Base-by-base conservation (phyloP, 306 rosid genomes). In the Hippophae rhamnoides region DNA sequence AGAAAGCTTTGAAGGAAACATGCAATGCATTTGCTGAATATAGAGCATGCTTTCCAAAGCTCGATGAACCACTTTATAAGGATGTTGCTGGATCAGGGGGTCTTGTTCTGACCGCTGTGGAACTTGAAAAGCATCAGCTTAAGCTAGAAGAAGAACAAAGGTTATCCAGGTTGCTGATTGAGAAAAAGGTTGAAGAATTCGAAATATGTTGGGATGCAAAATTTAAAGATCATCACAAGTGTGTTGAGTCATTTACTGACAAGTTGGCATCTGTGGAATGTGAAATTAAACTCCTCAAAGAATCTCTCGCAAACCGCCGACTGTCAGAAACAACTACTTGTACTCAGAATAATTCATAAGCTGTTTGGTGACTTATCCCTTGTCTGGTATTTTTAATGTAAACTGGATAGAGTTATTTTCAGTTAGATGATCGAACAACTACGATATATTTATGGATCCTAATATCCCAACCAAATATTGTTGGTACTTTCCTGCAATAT, bases 51-150 rank as follows among this genome's bases (percentile, higher is more conserved):
- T 69, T 67, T 72, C 85, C 90, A 1, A 78, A 83, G 71, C 80
- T 73, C 54, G 88, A 82, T 62, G 99, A 86, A 47, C 90, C 95
- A 12, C 95, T 92, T 55, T 92, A 88, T 72, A 82, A 72, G 72
- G 96, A 92, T 66, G 96, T 92, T 71, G 78, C 93, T 48, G 94
- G 85, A 14, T 81, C 96, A 54, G 94, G 95, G 3, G 99, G 97
- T 12, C 93, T 88, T 60, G 97, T 88, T 77, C 70, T 92, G 74
- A 88, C 88, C 74, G 76, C 68, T 60, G 56, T 60, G 78, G 99
- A 92, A 60, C 73, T 92, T 63, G 99, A 86, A 58, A 84, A 74
- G 86, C 84, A 69, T 41, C 81, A 78, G 6, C 56, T 76, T 70
- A 88, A 75, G 79, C 85, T 71, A 74, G 96, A 84, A 83, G 96